A percentile compares a stretch with the other conserved stretches of the same genome.
phyloP scores from a whole-genome alignment of 805 yeast species.

The Metschnikowia colocasiae region DNA sequence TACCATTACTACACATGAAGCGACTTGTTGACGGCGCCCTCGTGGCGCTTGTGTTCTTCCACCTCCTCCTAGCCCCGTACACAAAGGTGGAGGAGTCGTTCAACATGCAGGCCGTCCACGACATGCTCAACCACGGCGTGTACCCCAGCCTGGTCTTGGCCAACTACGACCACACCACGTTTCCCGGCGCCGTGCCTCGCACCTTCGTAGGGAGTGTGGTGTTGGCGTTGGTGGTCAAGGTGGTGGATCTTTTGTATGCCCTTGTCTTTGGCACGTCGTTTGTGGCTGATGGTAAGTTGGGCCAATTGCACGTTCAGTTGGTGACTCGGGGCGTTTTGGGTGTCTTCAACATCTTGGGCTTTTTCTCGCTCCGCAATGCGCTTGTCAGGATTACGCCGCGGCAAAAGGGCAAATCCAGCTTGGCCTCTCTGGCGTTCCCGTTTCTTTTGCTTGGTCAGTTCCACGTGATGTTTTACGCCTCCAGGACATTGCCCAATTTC shows the following conservation, averaged over 20 bases:
- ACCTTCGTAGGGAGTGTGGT: slow-evolving; percentile 71
- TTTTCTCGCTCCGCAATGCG: slow-evolving; percentile 48
- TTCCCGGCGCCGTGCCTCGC: slow-evolving; percentile 89
- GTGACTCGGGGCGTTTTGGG: slow-evolving; percentile 62
- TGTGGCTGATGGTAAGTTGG: slow-evolving; percentile 15
- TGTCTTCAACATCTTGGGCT: slow-evolving; percentile 49
- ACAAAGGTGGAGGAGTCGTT: slow-evolving; percentile 95
- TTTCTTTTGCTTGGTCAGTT: slow-evolving; percentile 65
- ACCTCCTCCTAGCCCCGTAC: slow-evolving; percentile 63
- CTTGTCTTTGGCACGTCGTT: slow-evolving; percentile 13
- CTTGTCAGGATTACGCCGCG: slow-evolving; percentile 22
- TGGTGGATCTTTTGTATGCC: slow-evolving; percentile 19
- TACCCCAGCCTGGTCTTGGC: slow-evolving; percentile 30
- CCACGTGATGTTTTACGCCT: slow-evolving; percentile 74
- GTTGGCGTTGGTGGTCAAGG: slow-evolving; percentile 46
- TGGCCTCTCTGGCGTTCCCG: slow-evolving; percentile 47
- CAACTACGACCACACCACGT: slow-evolving; percentile 67
- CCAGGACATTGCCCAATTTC: slow-evolving; percentile 86
- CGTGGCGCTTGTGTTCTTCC: slow-evolving; percentile 44
- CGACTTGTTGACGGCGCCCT: slow-evolving; percentile 26
- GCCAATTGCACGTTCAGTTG: slow-evolving; percentile 50
- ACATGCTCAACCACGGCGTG: slow-evolving; percentile 62
- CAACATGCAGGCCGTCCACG: slow-evolving; percentile 85
- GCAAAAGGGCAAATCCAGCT: slow-evolving; percentile 11
- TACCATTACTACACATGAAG: neutral